phyloP scores from a whole-genome alignment of 1,139 yeast genomes.

The Debaryomyces coudertii region DNA sequence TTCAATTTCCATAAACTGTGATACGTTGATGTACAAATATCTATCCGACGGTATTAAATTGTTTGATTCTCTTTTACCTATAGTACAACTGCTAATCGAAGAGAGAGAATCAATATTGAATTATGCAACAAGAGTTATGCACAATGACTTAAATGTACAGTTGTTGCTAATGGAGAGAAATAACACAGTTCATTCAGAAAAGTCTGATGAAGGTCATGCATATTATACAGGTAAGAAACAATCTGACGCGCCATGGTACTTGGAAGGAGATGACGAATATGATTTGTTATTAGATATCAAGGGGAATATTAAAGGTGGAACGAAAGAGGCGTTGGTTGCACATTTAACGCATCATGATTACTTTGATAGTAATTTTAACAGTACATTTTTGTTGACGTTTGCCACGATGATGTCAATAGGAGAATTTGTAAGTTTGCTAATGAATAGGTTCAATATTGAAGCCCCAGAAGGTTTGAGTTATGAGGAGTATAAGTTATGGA shows the following conservation, averaged over 20 bases:
- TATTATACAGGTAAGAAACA: constrained; percentile 41
- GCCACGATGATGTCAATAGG: constrained; percentile 73
- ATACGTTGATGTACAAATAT: constrained; percentile 46
- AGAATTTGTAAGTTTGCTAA: constrained; percentile 63
- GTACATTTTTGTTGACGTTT: constrained; percentile 74
- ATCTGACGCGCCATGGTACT: constrained; percentile 71
- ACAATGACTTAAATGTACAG: constrained; percentile 67
- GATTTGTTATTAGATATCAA: constrained; percentile 73
- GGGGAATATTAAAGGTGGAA: constrained; percentile 84
- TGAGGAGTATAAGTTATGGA: constrained; percentile 84
- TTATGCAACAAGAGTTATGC: constrained; percentile 78
- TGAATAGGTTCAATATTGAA: constrained; percentile 66
- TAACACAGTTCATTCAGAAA: constrained; percentile 50
- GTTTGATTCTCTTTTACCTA: constrained; percentile 44
- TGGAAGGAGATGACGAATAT: constrained; percentile 76
- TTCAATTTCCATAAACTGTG: constrained; percentile 53
- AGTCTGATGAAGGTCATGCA: constrained; percentile 40
- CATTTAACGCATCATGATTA: constrained; percentile 81
- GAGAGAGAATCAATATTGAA: constrained; percentile 71
- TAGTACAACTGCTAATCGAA: constrained; percentile 62
- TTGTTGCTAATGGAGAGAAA: constrained; percentile 63
- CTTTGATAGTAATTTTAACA: constrained; percentile 68
- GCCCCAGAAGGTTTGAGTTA: constrained; percentile 90
- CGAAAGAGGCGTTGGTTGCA: constrained; percentile 77
- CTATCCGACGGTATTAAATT: constrained; percentile 51